phyloP scores from a whole-genome alignment of 345 rosid genomes.

The Murraya paniculata region DNA sequence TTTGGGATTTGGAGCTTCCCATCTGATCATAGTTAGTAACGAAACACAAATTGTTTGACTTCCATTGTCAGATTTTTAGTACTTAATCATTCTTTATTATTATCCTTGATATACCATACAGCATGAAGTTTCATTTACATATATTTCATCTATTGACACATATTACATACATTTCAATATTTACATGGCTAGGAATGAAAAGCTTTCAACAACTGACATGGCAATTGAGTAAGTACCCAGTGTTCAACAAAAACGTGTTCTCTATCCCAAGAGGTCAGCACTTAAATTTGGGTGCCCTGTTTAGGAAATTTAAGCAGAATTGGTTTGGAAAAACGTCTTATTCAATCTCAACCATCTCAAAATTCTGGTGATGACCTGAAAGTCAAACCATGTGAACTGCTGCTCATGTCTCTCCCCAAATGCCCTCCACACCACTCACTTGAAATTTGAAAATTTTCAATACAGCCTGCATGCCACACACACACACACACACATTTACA shows the following conservation, averaged over 20 bases:
- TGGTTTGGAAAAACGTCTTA: neutral
- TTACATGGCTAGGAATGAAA: neutral
- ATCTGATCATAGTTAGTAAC: neutral
- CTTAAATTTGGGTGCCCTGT: neutral
- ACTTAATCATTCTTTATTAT: neutral
- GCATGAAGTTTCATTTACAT: neutral
- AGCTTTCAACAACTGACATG: neutral
- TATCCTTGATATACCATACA: neutral
- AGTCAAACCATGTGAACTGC: neutral
- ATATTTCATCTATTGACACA: neutral
- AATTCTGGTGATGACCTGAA: neutral
- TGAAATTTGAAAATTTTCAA: neutral
- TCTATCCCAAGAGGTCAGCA: neutral
- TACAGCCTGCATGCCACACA: neutral
- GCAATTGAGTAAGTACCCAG: neutral
- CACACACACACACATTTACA: too few species aligned
- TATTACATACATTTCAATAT: neutral
- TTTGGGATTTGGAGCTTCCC: neutral
- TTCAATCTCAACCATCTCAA: neutral
- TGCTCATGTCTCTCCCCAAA: neutral
- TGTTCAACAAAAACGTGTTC: neutral
- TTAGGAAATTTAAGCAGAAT: neutral
- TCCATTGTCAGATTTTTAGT: neutral
- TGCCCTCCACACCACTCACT: conserved; percentile 10
- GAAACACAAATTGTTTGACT: neutral